Evolutionary conservation across 495 filamentous ascomycete species (phyloP).

Genomic region (Lasiosphaeris hirsuta): DNA sequence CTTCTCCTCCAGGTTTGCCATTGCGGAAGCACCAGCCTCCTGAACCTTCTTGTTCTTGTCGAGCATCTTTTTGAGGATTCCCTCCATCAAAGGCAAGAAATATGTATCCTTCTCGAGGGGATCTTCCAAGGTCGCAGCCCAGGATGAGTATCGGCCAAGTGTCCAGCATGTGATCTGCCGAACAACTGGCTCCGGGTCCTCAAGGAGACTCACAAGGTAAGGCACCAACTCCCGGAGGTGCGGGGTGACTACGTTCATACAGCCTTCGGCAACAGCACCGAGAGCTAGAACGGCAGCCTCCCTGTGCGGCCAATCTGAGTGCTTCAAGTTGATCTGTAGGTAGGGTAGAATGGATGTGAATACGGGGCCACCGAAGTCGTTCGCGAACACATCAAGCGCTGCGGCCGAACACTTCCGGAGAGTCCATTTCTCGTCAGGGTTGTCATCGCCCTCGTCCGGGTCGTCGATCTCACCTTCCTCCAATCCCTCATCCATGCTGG

Average conservation of each 20-base stretch:
- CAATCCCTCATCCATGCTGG: constrained; percentile 63
- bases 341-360: constrained; percentile 92
- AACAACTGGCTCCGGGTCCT: constrained; percentile 86
- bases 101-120: constrained; percentile 64
- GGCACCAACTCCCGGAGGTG: constrained; percentile 88
- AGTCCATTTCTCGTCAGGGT: constrained; percentile 93
- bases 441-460: constrained; percentile 66
- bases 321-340: constrained; percentile 81
- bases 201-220: constrained; percentile 82
- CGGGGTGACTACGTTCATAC: constrained; percentile 82
- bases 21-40: constrained; percentile 92
- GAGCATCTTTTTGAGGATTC: constrained; percentile 88
- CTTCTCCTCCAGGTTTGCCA: constrained; percentile 94
- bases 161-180: constrained; percentile 98
- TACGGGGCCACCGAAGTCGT: constrained; percentile 80
- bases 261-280: constrained; percentile 93
- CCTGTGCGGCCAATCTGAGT: constrained; percentile 85
- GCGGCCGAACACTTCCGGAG: constrained; percentile 96
- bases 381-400: constrained; percentile 89
- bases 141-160: constrained; percentile 86
- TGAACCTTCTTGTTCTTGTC: constrained; percentile 98
- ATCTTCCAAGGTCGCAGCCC: constrained; percentile 76
- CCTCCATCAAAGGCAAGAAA: constrained; percentile 98
- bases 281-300: constrained; percentile 94
- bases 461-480: constrained; percentile 89